Percentiles rank a stretch among this genome's conserved stretches.
These are phyloP conservation scores for Ustilago loliicola DNA, from an alignment of 1,284 basidiomycete species.

Conservation along the genomic window DNA sequence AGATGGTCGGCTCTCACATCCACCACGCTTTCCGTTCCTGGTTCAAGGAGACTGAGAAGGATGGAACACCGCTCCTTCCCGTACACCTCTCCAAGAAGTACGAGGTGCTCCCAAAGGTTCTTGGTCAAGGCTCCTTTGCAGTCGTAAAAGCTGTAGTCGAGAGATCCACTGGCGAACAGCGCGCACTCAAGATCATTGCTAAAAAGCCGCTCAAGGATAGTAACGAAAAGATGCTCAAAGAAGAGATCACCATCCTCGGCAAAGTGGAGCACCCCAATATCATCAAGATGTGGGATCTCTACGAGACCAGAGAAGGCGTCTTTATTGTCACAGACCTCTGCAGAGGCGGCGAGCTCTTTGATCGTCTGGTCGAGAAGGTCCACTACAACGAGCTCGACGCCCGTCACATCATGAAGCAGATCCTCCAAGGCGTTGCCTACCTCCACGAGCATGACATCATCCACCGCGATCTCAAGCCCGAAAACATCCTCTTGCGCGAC, in stretches of 20 bases:
- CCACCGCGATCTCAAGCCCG: slow-evolving; percentile 69
- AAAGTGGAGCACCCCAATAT: slow-evolving; percentile 66
- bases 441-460: slow-evolving; percentile 68
- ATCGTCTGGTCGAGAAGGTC: slow-evolving; percentile 64
- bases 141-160: slow-evolving; percentile 62
- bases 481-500: slow-evolving; percentile 67
- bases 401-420: slow-evolving; percentile 64
- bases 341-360: slow-evolving; percentile 68
- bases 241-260: slow-evolving; percentile 66
- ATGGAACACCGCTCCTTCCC: slow-evolving; percentile 63
- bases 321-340: slow-evolving; percentile 70
- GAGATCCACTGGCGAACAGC: slow-evolving; percentile 55
- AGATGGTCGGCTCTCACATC: slow-evolving; percentile 62
- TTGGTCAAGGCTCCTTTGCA: slow-evolving; percentile 68
- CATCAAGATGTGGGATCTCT: slow-evolving; percentile 69
- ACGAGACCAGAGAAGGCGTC: slow-evolving; percentile 68
- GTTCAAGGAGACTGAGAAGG: slow-evolving; percentile 66
- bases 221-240: slow-evolving; percentile 66
- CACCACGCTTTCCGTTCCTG: slow-evolving; percentile 63
- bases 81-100: slow-evolving; percentile 65
- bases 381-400: slow-evolving; percentile 69
- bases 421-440: slow-evolving; percentile 65
- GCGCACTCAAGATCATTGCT: slow-evolving; percentile 69
- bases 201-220: slow-evolving; percentile 66
- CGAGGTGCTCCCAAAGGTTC: slow-evolving; percentile 44